Percentiles rank a stretch among this genome's conserved stretches.
Evolutionary conservation across 768 basidiomycete genomes (phyloP).

Genomic region (Lactifluus volemus): DNA sequence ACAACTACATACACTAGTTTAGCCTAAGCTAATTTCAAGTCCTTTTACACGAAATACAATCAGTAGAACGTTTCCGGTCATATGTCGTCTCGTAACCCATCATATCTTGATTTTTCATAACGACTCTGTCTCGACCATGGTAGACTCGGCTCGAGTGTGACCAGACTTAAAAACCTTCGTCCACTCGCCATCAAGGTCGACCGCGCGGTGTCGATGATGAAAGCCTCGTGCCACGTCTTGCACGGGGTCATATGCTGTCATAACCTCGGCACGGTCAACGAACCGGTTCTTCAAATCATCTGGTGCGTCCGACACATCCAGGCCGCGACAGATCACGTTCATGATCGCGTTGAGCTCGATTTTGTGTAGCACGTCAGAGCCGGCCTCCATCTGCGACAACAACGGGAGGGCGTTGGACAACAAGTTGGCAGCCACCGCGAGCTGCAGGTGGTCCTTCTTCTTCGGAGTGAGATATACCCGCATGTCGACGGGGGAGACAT

Average conservation of each 20-base stretch:
- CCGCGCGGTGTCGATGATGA: no score
- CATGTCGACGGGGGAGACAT: neutral
- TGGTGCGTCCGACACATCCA: neutral
- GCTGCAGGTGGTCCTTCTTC: neutral
- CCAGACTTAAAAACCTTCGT: no score
- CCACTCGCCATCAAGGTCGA: no score
- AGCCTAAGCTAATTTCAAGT: no score
- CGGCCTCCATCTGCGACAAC: neutral
- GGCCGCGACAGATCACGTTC: neutral
- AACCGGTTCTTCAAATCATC: neutral
- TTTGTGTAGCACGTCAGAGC: neutral
- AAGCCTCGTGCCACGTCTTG: no score
- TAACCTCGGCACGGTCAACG: neutral
- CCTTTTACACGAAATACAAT: no score
- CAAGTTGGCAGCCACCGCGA: neutral
- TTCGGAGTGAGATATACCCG: neutral
- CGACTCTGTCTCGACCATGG: no score
- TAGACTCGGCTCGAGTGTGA: no score
- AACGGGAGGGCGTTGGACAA: neutral
- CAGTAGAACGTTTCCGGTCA: no score
- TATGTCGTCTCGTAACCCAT: no score
- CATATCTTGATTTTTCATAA: no score
- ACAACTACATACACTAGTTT: no score
- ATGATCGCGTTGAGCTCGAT: neutral
- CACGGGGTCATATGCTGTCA: neutral